phyloP scores from a whole-genome alignment of 805 yeast species.

The Pichia deserticola region DNA sequence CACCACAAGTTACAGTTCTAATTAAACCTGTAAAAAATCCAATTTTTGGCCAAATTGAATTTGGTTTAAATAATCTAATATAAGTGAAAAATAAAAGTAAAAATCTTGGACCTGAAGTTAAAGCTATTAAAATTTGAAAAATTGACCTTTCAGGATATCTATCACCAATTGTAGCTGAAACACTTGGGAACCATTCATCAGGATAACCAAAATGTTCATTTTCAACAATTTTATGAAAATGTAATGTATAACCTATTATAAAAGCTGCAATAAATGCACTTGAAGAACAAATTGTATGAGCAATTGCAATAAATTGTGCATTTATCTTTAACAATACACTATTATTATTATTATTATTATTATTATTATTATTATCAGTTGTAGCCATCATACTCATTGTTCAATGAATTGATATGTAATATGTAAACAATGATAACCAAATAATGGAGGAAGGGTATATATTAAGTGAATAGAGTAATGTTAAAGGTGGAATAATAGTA shows the following conservation, averaged over 20 bases:
- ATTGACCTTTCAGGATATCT: slow-evolving; percentile 92
- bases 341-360: no score
- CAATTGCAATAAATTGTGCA: slow-evolving; percentile 59
- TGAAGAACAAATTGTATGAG: slow-evolving; percentile 67
- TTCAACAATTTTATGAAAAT: slow-evolving; percentile 80
- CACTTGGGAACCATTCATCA: slow-evolving; percentile 98
- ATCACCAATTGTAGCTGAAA: slow-evolving; percentile 95
- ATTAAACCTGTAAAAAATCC: slow-evolving; percentile 59
- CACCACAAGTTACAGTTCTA: slow-evolving; percentile 96
- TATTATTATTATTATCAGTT: no score
- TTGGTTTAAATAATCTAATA: slow-evolving; percentile 35
- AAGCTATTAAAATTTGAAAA: slow-evolving; percentile 85
- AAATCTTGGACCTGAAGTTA: slow-evolving; percentile 91
- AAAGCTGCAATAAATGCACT: slow-evolving; percentile 74
- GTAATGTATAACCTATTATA: slow-evolving; percentile 64
- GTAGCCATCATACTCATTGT: no score
- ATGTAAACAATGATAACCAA: no score
- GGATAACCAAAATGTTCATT: slow-evolving; percentile 89
- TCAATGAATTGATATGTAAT: no score
- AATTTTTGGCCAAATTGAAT: slow-evolving; percentile 32
- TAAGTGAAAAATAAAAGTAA: slow-evolving; percentile 47
- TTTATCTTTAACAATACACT: slow-evolving; percentile 33
- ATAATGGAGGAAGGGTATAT: no score
- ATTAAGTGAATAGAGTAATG: no score
- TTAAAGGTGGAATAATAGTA: no score